Base-by-base conservation (phyloP, 768 basidiomycete genomes). In the Leccinum barrowsii region DNA sequence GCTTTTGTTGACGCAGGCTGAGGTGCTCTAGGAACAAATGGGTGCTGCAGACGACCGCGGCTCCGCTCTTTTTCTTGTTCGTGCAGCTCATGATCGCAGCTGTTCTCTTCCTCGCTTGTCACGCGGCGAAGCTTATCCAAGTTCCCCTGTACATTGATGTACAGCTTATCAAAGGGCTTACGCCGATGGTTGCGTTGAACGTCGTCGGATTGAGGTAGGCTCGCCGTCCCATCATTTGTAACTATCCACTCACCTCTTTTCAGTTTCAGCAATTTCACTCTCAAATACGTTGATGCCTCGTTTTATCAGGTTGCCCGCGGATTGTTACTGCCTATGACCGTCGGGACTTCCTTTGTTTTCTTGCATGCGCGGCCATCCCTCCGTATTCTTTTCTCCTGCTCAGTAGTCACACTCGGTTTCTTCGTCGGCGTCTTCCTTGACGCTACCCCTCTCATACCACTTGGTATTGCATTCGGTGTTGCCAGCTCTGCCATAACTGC, bases 241-340 rank as follows among this genome's bases (percentile, higher is more conserved):
- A 22, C 13, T 26, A 12, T 44, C 10, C n/a, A 37, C 37, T 63
- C 32, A 60, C 12, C 21, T 48, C 21, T 32, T 11, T n/a, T 30
- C 69, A 92, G 90, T 67, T 88, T 91, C 69, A 91, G 90, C 74
- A 95, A 94, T 71, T 94, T 86, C 69, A 93, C 90, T 42, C 81
- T 95, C 58, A 92, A 94, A 85, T 92, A 90, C 67, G 94, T 97
- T 64, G 94, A 94, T 57, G 92, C 92, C 12, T 94, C 93, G 0
- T 94, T 96, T 74, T 94, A 96, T 73, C 94, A 96, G 77, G 89
- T 98, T 61, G 95, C 95, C 0, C 88, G 95, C 15, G 95, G 95
- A 10, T 81, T 98, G 59, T 85, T 98, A 28, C 85, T 98, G 22
- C 95, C 96, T 0, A 90, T 94, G 79, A 98, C 96, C 17, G 93